Evolutionary conservation across 2,329 filamentous ascomycete species (phyloP).

Genomic region (Penicillium janthinellum): DNA sequence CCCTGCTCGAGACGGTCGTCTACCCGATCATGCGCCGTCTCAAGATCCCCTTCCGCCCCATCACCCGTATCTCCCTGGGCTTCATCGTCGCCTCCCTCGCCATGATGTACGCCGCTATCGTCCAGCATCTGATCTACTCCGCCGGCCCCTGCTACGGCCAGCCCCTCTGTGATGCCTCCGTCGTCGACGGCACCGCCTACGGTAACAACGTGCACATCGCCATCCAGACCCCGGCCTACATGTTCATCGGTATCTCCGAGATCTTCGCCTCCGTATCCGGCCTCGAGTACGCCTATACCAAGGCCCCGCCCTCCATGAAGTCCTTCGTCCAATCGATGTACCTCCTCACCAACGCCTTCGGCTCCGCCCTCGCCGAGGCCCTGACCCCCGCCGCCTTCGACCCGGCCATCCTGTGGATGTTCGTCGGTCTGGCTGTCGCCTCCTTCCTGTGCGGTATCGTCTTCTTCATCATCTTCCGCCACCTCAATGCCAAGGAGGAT

Average conservation of each 20-base stretch:
- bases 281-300: constrained; percentile 73
- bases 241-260: constrained; percentile 55
- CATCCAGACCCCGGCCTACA: constrained; percentile 49
- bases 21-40: constrained; percentile 68
- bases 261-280: constrained; percentile 67
- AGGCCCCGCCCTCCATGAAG: constrained; percentile 70
- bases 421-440: constrained; percentile 57
- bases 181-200: constrained; percentile 33
- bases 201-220: constrained; percentile 49
- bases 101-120: constrained; percentile 62
- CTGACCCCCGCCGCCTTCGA: constrained; percentile 63
- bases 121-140: constrained; percentile 59
- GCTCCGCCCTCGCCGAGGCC: constrained; percentile 62
- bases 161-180: constrained; percentile 38
- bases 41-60: constrained; percentile 69
- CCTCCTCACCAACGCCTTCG: constrained; percentile 61
- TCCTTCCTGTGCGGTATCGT: constrained; percentile 53
- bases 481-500: constrained; percentile 53
- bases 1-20: constrained; percentile 67
- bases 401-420: constrained; percentile 69
- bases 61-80: constrained; percentile 73
- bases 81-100: constrained; percentile 67
- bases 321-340: constrained; percentile 61
- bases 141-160: constrained; percentile 55
- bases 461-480: constrained; percentile 57